A percentile compares a stretch with the other conserved stretches of the same genome.
Conservation (phyloP, 495 filamentous ascomycete species). For the Aspergillus kassunensis region DNA sequence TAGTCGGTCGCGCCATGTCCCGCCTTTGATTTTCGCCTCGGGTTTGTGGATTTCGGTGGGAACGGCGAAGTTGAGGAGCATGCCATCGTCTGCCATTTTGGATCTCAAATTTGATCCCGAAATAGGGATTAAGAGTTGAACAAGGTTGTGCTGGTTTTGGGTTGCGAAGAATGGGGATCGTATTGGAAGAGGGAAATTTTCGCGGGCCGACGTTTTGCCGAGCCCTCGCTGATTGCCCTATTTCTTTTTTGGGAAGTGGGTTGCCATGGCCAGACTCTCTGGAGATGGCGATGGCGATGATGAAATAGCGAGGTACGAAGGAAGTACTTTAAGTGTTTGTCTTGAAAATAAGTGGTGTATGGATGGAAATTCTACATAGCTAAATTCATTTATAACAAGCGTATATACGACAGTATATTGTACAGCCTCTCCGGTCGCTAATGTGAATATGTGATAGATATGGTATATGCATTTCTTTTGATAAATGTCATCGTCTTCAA, state of each 20-base stretch:
- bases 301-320: background rate
- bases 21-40: conserved; percentile 74
- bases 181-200: conserved; percentile 29
- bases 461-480: conserved; percentile 1
- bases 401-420: conserved; percentile 6
- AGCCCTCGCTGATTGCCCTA: conserved; percentile 34
- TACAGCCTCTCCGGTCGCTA: background rate
- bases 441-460: background rate
- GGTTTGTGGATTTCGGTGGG: conserved; percentile 55
- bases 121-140: background rate
- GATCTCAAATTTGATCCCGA: background rate
- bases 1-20: conserved; percentile 83
- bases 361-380: too few relatives aligned
- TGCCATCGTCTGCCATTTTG: conserved; percentile 87
- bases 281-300: background rate
- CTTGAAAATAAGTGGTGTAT: too few relatives aligned
- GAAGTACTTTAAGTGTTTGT: too few relatives aligned
- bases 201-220: conserved; percentile 28
- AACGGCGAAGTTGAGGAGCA: conserved; percentile 88
- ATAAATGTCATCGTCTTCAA: background rate
- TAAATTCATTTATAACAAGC: too few relatives aligned
- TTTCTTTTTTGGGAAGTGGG: conserved; percentile 25
- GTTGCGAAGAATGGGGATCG: background rate
- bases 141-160: background rate
- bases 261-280: background rate